Conservation (phyloP, 2,329 filamentous ascomycete species). For the Bipolaris gigantea region DNA sequence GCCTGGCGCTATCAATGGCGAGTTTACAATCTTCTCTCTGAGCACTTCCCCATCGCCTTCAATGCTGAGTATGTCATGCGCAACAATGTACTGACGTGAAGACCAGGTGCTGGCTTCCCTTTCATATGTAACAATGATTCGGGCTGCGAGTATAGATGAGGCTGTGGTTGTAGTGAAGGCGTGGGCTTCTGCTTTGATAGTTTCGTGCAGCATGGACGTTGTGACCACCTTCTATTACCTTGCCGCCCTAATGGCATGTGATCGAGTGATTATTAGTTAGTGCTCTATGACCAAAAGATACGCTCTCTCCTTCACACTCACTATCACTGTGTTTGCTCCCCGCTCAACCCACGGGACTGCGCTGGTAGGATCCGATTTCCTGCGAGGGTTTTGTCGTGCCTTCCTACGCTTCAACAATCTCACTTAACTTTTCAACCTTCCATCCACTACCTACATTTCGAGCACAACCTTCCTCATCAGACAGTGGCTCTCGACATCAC, state of each 20-base stretch:
- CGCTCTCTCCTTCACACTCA: not conserved
- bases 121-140: not conserved
- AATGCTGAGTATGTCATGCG: not conserved
- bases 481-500: not conserved
- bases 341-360: not conserved
- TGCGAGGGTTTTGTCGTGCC: not conserved
- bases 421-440: not conserved
- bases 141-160: not conserved
- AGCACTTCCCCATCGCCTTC: constrained; percentile 10
- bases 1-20: constrained; percentile 31
- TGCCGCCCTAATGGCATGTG: no score
- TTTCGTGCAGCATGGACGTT: no score
- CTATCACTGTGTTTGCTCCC: not conserved
- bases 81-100: not conserved
- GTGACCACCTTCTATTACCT: no score
- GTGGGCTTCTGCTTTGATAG: no score
- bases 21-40: constrained; percentile 46
- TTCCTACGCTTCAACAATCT: not conserved
- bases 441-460: not conserved
- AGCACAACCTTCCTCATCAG: not conserved
- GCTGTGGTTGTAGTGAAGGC: no score
- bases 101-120: not conserved
- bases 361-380: not conserved
- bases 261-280: no score
- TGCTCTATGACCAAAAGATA: no score